Evolutionary conservation across 768 basidiomycete species (phyloP).

Genomic region (Termitomyces sp.): DNA sequence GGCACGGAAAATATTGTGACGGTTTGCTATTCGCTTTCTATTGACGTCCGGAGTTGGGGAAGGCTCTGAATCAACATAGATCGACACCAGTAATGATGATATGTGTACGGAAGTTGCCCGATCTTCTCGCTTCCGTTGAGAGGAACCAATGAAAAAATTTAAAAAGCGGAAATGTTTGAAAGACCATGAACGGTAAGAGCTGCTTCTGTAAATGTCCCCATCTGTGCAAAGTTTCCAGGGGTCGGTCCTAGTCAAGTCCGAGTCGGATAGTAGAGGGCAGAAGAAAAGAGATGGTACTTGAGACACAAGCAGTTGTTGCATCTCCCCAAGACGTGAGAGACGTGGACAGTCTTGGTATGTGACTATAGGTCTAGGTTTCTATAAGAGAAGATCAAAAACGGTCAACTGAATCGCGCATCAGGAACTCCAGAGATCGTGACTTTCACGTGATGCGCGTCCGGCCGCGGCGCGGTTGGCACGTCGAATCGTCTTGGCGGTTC

Average conservation of each 20-base stretch:
- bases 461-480: no score
- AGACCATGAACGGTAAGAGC: no score
- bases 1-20: not conserved
- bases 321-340: no score
- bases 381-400: no score
- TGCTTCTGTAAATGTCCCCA: not conserved
- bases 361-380: no score
- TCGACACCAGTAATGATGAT: not conserved
- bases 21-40: not conserved
- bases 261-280: no score
- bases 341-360: no score
- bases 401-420: no score
- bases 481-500: not conserved
- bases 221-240: not conserved
- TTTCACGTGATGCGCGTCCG: not conserved
- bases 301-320: not conserved
- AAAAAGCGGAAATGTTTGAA: no score
- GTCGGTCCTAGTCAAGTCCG: not conserved
- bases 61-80: not conserved
- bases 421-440: not conserved
- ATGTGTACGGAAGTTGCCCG: not conserved
- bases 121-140: not conserved
- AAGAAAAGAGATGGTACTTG: no score
- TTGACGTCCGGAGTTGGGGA: not conserved
- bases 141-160: not conserved